Base-by-base conservation (phyloP, 2,329 filamentous ascomycete genomes). In the Coniella lustricola region DNA sequence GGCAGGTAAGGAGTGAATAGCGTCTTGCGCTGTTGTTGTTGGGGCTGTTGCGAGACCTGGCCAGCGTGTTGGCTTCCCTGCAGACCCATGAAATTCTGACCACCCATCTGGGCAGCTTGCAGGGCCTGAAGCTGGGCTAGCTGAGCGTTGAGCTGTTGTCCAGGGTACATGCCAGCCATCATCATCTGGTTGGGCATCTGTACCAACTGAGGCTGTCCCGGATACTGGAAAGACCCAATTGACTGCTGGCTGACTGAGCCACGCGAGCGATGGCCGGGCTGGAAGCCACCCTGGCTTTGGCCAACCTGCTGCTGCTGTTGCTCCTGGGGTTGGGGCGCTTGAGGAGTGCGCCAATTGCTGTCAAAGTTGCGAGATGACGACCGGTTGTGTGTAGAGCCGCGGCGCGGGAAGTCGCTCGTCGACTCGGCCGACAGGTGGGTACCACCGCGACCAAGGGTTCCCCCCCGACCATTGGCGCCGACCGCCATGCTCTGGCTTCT, bases 1-100 rank as follows among this genome's bases (percentile, higher is more conserved):
- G 93, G 91, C 44, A 98, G 79, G 62, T 98, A 98, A 54, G 93
- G 93, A 59, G 93, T 97, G 72, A 98, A 98, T 18, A 98, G 80
- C 1, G 93, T 98, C 78, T 98, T 98, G 64, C 93, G 85, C 72
- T 95, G 90, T 64, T 95, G 89, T 62, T 93, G 86, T 55, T 85
- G 83, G 57, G 91, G 85, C 55, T 84, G 81, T 57, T 82, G 81
- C 64, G 71, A 81, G 65, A 79, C 61, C 56, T 77, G 81, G 35
- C 80, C 80, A 45, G 81, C 82, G 61, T 91, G 87, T 65, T 94
- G 87, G 61, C 83, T 87, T 36, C 75, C 72, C 60, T 79, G 76
- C 31, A 84, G 73, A 51, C 80, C 77, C 62, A 85, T 81, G 60
- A 90, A 77, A 56, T 81, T 79, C 63, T 90, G 87, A 16, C 84